phyloP scores from a whole-genome alignment of 2,329 filamentous ascomycete genomes.

The Ustulina deusta region DNA sequence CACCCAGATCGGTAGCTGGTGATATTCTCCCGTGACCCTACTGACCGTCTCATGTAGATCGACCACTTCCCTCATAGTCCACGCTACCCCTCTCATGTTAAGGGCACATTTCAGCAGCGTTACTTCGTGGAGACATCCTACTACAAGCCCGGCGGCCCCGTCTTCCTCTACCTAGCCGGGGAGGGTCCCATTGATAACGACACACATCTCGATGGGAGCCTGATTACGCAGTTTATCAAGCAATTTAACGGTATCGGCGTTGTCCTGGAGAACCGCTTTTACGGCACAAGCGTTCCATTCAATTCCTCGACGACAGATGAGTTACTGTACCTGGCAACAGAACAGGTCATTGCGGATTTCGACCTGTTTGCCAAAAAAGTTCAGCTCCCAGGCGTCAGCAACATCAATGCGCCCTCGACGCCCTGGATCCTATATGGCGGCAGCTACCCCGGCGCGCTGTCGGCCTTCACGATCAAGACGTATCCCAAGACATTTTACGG shows the following conservation, averaged over 20 bases:
- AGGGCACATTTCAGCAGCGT: slow-evolving; percentile 65
- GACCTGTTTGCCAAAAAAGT: slow-evolving; percentile 63
- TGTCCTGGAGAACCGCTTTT: slow-evolving; percentile 66
- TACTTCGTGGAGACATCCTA: slow-evolving; percentile 66
- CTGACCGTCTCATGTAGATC: slow-evolving; percentile 49
- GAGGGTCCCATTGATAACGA: slow-evolving; percentile 62
- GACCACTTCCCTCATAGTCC: slow-evolving; percentile 58
- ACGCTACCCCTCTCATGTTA: slow-evolving; percentile 52
- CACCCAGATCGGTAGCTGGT: not conserved
- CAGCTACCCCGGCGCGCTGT: slow-evolving; percentile 48
- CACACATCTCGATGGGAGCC: slow-evolving; percentile 33
- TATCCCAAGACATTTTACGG: slow-evolving; percentile 60
- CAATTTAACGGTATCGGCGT: slow-evolving; percentile 61
- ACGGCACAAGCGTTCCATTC: slow-evolving; percentile 62
- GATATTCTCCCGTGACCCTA: not conserved
- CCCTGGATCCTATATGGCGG: slow-evolving; percentile 53
- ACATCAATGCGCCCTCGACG: slow-evolving; percentile 57
- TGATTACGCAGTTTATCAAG: slow-evolving; percentile 29
- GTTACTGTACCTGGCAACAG: slow-evolving; percentile 61
- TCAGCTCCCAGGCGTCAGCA: slow-evolving; percentile 57
- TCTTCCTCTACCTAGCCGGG: slow-evolving; percentile 51
- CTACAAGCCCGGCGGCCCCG: slow-evolving; percentile 63
- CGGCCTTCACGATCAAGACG: slow-evolving; percentile 58
- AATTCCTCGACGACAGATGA: slow-evolving; percentile 62
- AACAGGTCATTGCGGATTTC: slow-evolving; percentile 65